Evolutionary conservation across 805 yeast genomes (phyloP), one percentile per base, ranked within the genome.

Genomic region (Lipomyces mesembrius): DNA sequence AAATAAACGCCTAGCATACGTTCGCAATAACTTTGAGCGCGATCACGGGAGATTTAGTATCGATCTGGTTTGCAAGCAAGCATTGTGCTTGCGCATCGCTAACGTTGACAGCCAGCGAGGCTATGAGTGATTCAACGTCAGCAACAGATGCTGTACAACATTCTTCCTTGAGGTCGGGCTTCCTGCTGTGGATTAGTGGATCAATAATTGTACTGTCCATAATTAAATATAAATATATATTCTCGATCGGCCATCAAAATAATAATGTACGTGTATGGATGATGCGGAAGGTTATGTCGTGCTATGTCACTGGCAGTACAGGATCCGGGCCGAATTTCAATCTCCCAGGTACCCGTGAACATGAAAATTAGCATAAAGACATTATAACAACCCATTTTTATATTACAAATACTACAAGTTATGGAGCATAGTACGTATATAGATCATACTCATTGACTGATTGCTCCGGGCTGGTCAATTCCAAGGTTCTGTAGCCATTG

Each of bases 401-500:
- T 14, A 12, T 37, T 37, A 37, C 43, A 37, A 43, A 11, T 17
- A 43, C 11, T 8, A n/a, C 20, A 43, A n/a, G 20, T 17, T n/a
- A 17, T 17, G 49, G 49, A 43, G 22, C 6, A 17, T 14, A 35
- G 37, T 17, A 22, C 35, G 25, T 6, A 29, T 34, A 2, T 5
- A 43, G 20, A 60, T 52, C 22, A 5, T 6, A 34, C 7, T 51
- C 52, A 39, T 22, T n/a, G 39, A 54, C 9, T 25, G 7, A 22
- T 12, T 20, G 32, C 25, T 51, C 17, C 22, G 20, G 49, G 25
- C 59, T 49, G 27, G 25, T 17, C 34, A 22, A 12, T 39, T 17
- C 11, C 63, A 35, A 63, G 27, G 22, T 52, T 35, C 12, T 61
- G 27, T 17, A 65, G 34, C 65, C 68, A 65, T 4, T 34, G 34